A percentile compares a stretch with the other conserved stretches of the same genome.
Evolutionary conservation across 805 yeast species (phyloP).

Genomic region (Diddensiella transvaalensis): DNA sequence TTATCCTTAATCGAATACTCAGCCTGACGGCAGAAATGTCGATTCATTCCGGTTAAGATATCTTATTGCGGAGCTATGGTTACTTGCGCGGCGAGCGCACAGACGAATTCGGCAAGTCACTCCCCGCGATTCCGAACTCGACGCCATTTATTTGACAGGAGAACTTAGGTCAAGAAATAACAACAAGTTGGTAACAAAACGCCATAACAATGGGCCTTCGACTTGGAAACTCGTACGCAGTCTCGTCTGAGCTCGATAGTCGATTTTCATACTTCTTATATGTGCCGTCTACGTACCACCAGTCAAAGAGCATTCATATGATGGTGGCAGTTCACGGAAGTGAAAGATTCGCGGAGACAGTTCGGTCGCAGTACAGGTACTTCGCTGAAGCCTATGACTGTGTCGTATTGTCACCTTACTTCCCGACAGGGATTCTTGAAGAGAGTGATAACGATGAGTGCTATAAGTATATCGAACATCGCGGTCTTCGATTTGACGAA

Average conservation of each 20-base stretch:
- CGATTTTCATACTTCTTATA: constrained; percentile 12
- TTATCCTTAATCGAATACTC: no score
- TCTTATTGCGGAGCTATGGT: no score
- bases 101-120: not conserved
- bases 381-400: constrained; percentile 15
- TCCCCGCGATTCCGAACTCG: not conserved
- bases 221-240: constrained; percentile 8
- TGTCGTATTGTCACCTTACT: constrained; percentile 13
- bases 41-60: no score
- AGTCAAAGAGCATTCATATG: not conserved
- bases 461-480: constrained; percentile 12
- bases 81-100: no score
- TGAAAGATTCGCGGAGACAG: constrained; percentile 12
- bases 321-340: constrained; percentile 19
- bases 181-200: no score
- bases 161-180: no score
- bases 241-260: constrained; percentile 4
- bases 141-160: no score
- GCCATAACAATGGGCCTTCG: constrained; percentile 4
- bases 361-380: constrained; percentile 7
- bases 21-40: no score
- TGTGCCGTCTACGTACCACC: constrained; percentile 7
- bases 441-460: constrained; percentile 7
- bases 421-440: constrained; percentile 12
- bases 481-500: constrained; percentile 10